Conservation (phyloP, 345 rosid genomes). For the Raphanus sativus region DNA sequence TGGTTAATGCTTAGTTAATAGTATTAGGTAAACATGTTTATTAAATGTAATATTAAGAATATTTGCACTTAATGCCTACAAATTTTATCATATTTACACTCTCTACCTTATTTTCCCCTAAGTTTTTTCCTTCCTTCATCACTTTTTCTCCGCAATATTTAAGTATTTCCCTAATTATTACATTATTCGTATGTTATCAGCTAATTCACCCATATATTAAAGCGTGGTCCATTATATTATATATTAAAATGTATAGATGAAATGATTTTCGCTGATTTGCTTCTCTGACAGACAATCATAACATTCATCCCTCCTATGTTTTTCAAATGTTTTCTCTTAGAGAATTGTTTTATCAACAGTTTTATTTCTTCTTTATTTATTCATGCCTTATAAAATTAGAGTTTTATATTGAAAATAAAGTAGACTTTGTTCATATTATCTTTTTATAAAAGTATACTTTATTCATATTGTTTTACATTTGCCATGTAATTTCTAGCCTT, state of each 20-base stretch:
- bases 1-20: conserved; percentile 12
- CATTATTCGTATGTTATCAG: no score
- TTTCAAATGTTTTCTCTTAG: conserved; percentile 14
- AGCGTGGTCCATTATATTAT: conserved; percentile 26
- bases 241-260: conserved; percentile 3
- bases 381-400: neutral
- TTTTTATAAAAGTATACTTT: neutral
- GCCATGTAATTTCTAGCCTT: neutral
- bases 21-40: conserved; percentile 62
- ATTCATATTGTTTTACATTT: neutral
- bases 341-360: neutral
- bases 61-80: no score
- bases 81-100: no score
- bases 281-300: conserved; percentile 41
- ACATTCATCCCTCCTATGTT: conserved; percentile 36
- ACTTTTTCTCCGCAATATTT: no score
- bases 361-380: neutral
- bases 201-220: no score
- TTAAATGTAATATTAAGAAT: conserved; percentile 31
- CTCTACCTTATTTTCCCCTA: no score
- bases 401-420: conserved; percentile 8
- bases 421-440: conserved; percentile 4
- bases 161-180: no score
- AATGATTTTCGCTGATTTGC: conserved; percentile 31
- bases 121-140: no score